Evolutionary conservation across 768 basidiomycete species (phyloP).

Genomic region (Lactarius deliciosus): DNA sequence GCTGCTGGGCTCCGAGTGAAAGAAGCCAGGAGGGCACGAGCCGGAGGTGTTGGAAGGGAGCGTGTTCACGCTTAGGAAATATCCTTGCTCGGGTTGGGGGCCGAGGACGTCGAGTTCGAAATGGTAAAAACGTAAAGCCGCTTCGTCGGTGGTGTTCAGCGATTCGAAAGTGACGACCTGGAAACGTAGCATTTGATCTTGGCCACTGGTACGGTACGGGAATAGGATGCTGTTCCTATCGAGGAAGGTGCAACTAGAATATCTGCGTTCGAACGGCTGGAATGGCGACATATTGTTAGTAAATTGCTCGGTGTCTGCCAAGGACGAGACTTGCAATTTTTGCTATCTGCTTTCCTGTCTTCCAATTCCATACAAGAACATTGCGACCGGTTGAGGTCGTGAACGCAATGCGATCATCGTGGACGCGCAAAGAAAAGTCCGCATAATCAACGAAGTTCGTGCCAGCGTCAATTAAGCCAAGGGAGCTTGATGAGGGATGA

Average conservation of each 20-base stretch:
- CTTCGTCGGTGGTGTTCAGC: not conserved
- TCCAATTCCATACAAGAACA: conserved; percentile 11
- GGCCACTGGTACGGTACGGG: not conserved
- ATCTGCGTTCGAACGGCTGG: not conserved
- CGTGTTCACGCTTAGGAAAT: not conserved
- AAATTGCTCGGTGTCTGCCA: not conserved
- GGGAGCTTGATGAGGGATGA: conserved; percentile 5
- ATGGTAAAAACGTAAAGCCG: not conserved
- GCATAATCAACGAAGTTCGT: not conserved
- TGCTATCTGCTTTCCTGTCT: conserved; percentile 6
- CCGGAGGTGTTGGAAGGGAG: not conserved
- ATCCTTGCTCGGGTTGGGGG: not conserved
- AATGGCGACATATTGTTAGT: not conserved
- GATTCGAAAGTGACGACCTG: not conserved
- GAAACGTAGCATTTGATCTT: not conserved
- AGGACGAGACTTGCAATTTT: not conserved
- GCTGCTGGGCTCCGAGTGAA: not conserved
- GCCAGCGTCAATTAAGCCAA: not conserved
- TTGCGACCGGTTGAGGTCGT: not conserved
- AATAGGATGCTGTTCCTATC: not conserved
- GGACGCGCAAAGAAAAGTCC: not conserved
- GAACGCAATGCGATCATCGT: conserved; percentile 1
- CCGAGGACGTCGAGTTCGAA: conserved; percentile 4
- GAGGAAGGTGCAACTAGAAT: not conserved
- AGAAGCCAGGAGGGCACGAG: not conserved